phyloP scores from a whole-genome alignment of 2,329 filamentous ascomycete genomes.

The Fusarium keratoplasticum region DNA sequence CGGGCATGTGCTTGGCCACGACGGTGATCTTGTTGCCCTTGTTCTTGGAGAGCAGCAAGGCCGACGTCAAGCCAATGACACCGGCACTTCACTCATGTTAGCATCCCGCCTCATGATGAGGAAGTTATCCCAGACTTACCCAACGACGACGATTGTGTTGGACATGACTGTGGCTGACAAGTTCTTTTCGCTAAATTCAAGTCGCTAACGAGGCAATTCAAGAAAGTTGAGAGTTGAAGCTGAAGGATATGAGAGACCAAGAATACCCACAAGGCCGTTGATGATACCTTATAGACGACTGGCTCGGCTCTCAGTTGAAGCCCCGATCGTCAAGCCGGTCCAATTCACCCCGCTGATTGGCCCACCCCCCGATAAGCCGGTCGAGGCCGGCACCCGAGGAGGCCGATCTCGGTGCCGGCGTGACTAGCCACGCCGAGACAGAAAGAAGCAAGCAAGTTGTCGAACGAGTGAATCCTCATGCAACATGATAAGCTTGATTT shows the following conservation, averaged over 20 bases:
- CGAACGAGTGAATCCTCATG: background rate
- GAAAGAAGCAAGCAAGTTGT: conserved; percentile 16
- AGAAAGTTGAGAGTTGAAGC: background rate
- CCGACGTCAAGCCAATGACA: conserved; percentile 64
- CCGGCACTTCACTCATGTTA: conserved; percentile 53
- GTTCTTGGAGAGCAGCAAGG: conserved; percentile 60
- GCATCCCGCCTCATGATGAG: background rate
- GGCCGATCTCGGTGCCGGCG: conserved; percentile 18
- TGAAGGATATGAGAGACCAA: background rate
- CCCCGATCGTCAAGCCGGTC: conserved; percentile 15
- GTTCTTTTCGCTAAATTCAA: background rate
- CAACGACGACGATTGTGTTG: conserved; percentile 50
- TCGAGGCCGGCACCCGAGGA: background rate
- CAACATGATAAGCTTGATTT: background rate
- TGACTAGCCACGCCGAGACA: background rate
- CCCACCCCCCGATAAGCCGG: conserved; percentile 1
- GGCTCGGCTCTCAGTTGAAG: conserved; percentile 28
- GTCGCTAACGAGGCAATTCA: background rate
- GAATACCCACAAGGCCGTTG: conserved; percentile 3
- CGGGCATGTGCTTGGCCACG: conserved; percentile 90
- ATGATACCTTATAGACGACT: conserved; percentile 17
- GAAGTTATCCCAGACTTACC: conserved; percentile 39
- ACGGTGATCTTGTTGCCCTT: conserved; percentile 70
- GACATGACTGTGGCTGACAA: conserved; percentile 38
- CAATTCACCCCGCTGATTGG: conserved; percentile 25